Percentiles rank a stretch among this genome's conserved stretches.
Conservation (phyloP, 1,139 yeast genomes). For the Pneumocystis canis region DNA sequence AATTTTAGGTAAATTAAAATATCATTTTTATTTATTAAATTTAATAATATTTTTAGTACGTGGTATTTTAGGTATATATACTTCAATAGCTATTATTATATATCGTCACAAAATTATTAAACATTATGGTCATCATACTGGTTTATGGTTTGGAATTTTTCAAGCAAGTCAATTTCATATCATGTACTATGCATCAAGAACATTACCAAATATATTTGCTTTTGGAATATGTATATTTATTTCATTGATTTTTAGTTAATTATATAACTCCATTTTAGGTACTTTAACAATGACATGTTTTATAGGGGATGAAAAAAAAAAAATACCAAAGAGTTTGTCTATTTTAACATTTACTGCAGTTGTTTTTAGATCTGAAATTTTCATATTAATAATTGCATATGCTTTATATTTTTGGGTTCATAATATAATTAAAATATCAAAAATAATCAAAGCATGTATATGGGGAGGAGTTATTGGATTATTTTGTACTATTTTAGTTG, state of each 20-base stretch:
- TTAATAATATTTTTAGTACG: slow-evolving; percentile 23
- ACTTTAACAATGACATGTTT: slow-evolving; percentile 11
- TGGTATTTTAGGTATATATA: slow-evolving; percentile 23
- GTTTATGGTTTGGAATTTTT: slow-evolving; percentile 45
- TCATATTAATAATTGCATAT: slow-evolving; percentile 40
- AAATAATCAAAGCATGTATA: slow-evolving; percentile 30
- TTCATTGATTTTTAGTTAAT: slow-evolving; percentile 37
- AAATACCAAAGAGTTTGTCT: slow-evolving; percentile 31
- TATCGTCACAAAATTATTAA: slow-evolving; percentile 19
- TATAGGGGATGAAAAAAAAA: not conserved
- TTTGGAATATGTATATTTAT: slow-evolving; percentile 52
- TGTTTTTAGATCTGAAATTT: slow-evolving; percentile 61
- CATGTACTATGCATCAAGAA: slow-evolving; percentile 59
- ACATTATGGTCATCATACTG: slow-evolving; percentile 12
- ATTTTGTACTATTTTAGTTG: slow-evolving; percentile 37
- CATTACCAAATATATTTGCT: slow-evolving; percentile 76
- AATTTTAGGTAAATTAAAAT: not conserved
- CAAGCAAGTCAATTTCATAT: slow-evolving; percentile 62
- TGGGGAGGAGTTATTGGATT: slow-evolving; percentile 47
- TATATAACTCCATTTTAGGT: slow-evolving; percentile 18
- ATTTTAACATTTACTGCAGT: slow-evolving; percentile 50
- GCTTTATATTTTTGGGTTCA: slow-evolving; percentile 30
- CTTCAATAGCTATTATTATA: slow-evolving; percentile 20
- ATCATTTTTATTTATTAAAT: not conserved
- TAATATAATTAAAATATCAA: slow-evolving; percentile 26